Evolutionary conservation across 2,329 filamentous ascomycete species (phyloP).

Genomic region (Venturia carpophila): DNA sequence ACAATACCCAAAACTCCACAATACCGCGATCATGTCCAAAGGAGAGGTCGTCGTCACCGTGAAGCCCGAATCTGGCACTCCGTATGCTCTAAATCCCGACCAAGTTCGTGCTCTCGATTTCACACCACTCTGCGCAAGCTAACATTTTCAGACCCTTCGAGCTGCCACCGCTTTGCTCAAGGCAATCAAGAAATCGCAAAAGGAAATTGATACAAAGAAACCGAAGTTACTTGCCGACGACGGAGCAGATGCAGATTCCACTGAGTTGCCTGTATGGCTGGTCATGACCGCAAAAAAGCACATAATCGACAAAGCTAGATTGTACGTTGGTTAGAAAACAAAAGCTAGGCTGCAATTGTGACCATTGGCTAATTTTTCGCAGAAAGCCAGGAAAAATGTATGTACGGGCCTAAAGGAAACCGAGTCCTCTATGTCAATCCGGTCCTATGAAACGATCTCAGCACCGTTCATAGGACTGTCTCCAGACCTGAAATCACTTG

Average conservation of each 20-base stretch:
- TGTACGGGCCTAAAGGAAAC: neutral
- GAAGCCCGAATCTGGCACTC: conserved; percentile 30
- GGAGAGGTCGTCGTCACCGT: conserved; percentile 50
- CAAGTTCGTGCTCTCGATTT: conserved; percentile 19
- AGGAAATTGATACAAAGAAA: conserved; percentile 42
- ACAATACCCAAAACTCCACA: neutral
- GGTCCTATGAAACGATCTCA: neutral
- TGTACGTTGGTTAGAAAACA: conserved; percentile 25
- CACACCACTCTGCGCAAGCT: neutral
- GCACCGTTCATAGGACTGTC: neutral
- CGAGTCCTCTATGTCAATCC: neutral
- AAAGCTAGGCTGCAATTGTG: neutral
- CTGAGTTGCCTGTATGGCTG: conserved; percentile 51
- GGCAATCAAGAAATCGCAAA: conserved; percentile 46
- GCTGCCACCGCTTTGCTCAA: conserved; percentile 52
- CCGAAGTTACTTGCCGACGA: conserved; percentile 46
- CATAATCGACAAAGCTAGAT: conserved; percentile 69
- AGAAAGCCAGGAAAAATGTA: conserved; percentile 19
- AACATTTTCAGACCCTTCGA: conserved; percentile 42
- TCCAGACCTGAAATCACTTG: neutral
- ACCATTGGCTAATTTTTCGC: neutral
- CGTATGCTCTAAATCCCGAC: conserved; percentile 38
- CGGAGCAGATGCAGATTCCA: conserved; percentile 38
- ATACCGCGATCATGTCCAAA: conserved; percentile 55
- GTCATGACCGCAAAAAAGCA: conserved; percentile 58